Evolutionary conservation across 495 filamentous ascomycete species (phyloP), one percentile per base, ranked within the genome.

Genomic region (Amphirosellinia nigrospora): DNA sequence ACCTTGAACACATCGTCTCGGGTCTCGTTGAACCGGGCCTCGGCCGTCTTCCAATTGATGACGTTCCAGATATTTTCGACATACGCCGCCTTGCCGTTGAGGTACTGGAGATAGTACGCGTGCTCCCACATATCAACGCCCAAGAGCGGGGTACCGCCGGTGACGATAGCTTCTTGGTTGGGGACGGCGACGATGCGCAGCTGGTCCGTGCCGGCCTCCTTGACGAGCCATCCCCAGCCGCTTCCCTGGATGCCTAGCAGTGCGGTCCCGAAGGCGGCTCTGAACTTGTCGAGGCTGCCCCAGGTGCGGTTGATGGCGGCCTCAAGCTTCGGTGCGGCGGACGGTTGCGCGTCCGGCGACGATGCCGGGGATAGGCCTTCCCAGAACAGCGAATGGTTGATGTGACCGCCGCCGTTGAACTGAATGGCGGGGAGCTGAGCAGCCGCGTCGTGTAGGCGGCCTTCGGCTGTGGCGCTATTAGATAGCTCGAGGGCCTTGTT

Each of bases 51-150:
- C 96, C 96, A 99, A 86, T 98, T 98, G 75, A 99, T 86, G 58
- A 99, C 93, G 72, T 98, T 93, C 96, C 96, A 99, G 79, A 99
- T 92, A 68, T 94, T 94, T 68, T 88, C 88, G 81, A 99, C 97
- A 84, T 99, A 99, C 81, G 98, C 96, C 64, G 93, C 96, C 89
- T 99, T 99, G 78, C 95, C 91, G 85, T 98, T 99, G 87, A 97
- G 88, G 82, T 99, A 99, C 85, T 99, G 94, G 66, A 99, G 85
- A 83, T 86, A 86, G 78, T 87, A 85, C 55, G 84, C 80, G 68
- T 83, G 75, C 83, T 99, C 96, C 96, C 96, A 99, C 77, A 96
- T 96, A 84, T 99, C 96, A 76, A 99, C 91, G 16, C 96, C 96
- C 39, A 99, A 86, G 59, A 99, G 82, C 64, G 96, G 94, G 65